phyloP scores from a whole-genome alignment of 768 basidiomycete genomes.

The Rubroboletus pulcherrimus region DNA sequence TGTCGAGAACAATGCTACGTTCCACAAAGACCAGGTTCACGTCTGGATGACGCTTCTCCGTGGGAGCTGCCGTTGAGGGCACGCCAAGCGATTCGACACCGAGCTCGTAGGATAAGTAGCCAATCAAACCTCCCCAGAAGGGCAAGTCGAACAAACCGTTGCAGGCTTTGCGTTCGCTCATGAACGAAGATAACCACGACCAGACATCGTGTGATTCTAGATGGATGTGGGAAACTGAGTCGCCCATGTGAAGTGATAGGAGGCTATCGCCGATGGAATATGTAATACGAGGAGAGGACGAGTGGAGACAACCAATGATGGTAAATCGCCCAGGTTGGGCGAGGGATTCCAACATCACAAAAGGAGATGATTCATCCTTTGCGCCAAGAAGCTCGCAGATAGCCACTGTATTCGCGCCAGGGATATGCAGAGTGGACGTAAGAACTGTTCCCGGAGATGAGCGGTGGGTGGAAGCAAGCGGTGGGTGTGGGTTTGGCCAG shows the following conservation, averaged over 20 bases:
- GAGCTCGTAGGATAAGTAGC: constrained; percentile 76
- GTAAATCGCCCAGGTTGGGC: constrained; percentile 71
- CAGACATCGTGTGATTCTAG: constrained; percentile 58
- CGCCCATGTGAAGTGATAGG: constrained; percentile 44
- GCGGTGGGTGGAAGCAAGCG: constrained; percentile 14
- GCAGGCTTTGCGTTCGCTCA: constrained; percentile 46
- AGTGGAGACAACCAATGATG: constrained; percentile 60
- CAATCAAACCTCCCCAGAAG: constrained; percentile 83
- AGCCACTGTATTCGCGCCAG: constrained; percentile 38
- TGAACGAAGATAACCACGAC: constrained; percentile 72
- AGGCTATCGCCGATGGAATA: constrained; percentile 49
- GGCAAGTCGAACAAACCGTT: constrained; percentile 54
- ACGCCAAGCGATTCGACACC: constrained; percentile 57
- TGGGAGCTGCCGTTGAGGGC: constrained; percentile 30
- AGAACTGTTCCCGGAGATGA: constrained; percentile 29
- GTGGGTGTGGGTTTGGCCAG: constrained; percentile 52
- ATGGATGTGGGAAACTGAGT: constrained; percentile 33
- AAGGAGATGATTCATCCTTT: constrained; percentile 52
- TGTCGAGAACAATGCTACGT: constrained; percentile 70
- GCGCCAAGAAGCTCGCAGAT: constrained; percentile 66
- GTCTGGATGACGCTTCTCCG: constrained; percentile 54
- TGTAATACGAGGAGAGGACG: constrained; percentile 53
- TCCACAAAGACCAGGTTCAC: constrained; percentile 76
- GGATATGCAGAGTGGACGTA: constrained; percentile 41
- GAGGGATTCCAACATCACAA: constrained; percentile 73